Percentiles rank a stretch among this genome's conserved stretches.
These are phyloP conservation scores for Fraxinus ornus DNA, from an alignment of 305 asterid genomes.

Conservation along the genomic window DNA sequence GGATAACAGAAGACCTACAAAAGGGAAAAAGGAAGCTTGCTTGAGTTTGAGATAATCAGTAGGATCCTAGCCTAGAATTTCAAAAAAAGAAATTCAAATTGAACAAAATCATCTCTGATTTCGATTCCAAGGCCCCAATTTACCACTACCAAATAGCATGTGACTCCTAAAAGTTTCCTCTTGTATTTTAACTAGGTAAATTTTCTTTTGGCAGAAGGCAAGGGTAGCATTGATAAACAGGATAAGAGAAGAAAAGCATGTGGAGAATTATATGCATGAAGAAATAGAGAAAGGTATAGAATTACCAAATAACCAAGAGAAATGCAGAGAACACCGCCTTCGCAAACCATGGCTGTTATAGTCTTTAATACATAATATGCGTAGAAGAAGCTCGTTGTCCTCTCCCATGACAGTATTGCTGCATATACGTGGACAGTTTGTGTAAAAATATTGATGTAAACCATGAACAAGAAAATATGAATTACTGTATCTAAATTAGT, in stretches of 20 bases:
- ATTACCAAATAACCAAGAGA: slow-evolving; percentile 59
- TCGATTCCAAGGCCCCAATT: background rate
- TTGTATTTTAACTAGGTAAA: background rate
- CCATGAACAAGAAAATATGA: background rate
- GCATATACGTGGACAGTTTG: slow-evolving; percentile 12
- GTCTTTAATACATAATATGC: slow-evolving; percentile 46
- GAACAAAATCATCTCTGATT: background rate
- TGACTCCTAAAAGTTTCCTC: background rate
- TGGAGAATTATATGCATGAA: background rate
- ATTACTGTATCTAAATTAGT: background rate
- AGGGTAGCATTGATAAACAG: background rate
- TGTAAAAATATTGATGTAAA: background rate
- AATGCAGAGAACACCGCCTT: slow-evolving; percentile 45
- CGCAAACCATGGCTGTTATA: slow-evolving; percentile 49
- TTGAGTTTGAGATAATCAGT: background rate
- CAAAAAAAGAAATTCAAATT: background rate
- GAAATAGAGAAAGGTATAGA: slow-evolving; percentile 4
- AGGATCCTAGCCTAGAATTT: background rate
- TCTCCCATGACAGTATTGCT: slow-evolving; percentile 47
- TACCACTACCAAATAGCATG: background rate
- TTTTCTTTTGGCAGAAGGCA: background rate
- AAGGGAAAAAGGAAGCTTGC: background rate
- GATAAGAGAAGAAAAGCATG: background rate
- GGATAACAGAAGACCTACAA: background rate
- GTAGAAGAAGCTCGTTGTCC: slow-evolving; percentile 45